Evolutionary conservation across 2,329 filamentous ascomycete species (phyloP).

Genomic region (Hirsutella minnesotensis): DNA sequence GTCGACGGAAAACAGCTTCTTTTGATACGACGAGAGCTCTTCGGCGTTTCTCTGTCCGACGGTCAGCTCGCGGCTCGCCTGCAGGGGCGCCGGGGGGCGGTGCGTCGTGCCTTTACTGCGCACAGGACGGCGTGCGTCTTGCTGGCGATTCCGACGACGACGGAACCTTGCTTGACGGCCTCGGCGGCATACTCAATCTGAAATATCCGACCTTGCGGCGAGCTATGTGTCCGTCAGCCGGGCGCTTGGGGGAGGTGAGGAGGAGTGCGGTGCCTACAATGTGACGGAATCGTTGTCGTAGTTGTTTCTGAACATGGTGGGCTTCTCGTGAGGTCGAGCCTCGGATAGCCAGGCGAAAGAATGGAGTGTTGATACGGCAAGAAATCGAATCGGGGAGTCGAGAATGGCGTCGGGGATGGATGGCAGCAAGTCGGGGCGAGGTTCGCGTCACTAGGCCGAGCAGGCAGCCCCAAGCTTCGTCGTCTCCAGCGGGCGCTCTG

Average conservation of each 20-base stretch:
- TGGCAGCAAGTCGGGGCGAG: not conserved
- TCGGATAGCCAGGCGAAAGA: conserved; percentile 6
- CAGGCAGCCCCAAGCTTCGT: conserved; percentile 13
- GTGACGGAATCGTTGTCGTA: conserved; percentile 99
- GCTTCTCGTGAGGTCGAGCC: conserved; percentile 4
- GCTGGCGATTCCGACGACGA: conserved; percentile 92
- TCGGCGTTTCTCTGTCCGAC: conserved; percentile 77
- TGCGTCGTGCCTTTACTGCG: conserved; percentile 70
- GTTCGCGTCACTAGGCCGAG: conserved; percentile 1
- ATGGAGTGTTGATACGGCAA: not conserved
- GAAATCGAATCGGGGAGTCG: not conserved
- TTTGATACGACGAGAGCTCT: conserved; percentile 98
- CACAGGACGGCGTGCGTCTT: conserved; percentile 96
- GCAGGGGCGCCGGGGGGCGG: conserved; percentile 2
- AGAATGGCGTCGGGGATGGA: not conserved
- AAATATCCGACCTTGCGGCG: conserved; percentile 97
- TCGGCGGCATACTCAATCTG: conserved; percentile 98
- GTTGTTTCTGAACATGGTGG: conserved; percentile 96
- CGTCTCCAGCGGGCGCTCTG: conserved; percentile 3
- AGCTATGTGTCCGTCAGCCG: conserved; percentile 43
- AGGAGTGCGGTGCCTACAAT: conserved; percentile 54
- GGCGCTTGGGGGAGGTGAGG: not conserved
- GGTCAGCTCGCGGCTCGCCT: not conserved
- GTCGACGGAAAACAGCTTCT: conserved; percentile 96
- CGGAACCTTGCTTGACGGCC: conserved; percentile 97